Conservation (phyloP, 106 monocot genomes). For the Dioscorea dumetorum region DNA sequence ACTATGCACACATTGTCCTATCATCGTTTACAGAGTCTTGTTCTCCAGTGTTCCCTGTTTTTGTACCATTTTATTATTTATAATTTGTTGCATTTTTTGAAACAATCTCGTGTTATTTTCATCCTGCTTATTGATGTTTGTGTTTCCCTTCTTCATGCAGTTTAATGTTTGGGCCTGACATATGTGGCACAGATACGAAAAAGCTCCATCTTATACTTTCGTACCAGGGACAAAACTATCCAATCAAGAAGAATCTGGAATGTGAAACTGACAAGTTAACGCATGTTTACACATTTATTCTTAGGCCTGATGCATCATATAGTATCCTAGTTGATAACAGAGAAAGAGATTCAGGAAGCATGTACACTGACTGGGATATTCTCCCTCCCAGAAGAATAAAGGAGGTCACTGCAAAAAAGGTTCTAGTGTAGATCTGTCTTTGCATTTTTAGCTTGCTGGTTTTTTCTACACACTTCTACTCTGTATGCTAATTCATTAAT, state of each 20-base stretch:
- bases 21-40: no score
- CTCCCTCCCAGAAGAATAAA: constrained; percentile 94
- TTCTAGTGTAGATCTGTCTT: constrained; percentile 1
- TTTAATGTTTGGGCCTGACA: constrained; percentile 95
- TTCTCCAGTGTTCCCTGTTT: no score
- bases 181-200: constrained; percentile 96
- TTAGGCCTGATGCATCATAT: constrained; percentile 89
- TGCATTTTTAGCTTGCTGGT: no score
- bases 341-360: constrained; percentile 95
- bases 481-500: no score
- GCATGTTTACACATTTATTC: constrained; percentile 93
- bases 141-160: constrained; percentile 34
- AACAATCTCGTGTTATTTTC: no score
- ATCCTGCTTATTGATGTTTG: no score
- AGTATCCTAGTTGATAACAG: constrained; percentile 90
- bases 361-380: constrained; percentile 98
- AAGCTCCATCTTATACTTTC: constrained; percentile 95
- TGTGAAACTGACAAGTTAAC: constrained; percentile 95
- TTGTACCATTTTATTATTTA: no score
- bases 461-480: no score
- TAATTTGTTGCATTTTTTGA: no score
- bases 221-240: constrained; percentile 97
- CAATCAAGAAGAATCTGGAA: constrained; percentile 81
- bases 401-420: constrained; percentile 86
- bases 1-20: no score